These are phyloP conservation scores for Falciphora oryzae DNA, from an alignment of 2,329 filamentous ascomycete species.

Conservation along the genomic window DNA sequence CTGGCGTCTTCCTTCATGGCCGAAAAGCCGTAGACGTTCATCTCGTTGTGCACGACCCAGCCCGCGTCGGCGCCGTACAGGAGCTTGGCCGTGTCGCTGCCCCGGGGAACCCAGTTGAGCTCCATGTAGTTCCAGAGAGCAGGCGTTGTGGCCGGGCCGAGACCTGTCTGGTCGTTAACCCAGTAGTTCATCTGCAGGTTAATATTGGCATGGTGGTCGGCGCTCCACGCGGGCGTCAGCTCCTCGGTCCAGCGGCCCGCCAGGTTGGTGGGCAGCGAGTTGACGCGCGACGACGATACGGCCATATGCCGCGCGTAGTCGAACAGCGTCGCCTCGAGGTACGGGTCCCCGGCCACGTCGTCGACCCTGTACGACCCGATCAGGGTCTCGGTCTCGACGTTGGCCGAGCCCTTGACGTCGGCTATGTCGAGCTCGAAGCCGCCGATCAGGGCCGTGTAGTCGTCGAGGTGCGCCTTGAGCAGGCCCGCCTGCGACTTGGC, in stretches of 20 bases:
- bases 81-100: slow-evolving; percentile 44
- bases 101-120: slow-evolving; percentile 50
- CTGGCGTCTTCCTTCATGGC: slow-evolving; percentile 27
- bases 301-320: slow-evolving; percentile 48
- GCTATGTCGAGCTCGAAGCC: slow-evolving; percentile 39
- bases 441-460: slow-evolving; percentile 33
- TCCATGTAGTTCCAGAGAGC: slow-evolving; percentile 41
- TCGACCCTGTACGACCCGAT: slow-evolving; percentile 16
- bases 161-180: slow-evolving; percentile 46
- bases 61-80: slow-evolving; percentile 46
- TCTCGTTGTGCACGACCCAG: slow-evolving; percentile 52
- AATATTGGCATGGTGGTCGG: slow-evolving; percentile 53
- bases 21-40: slow-evolving; percentile 54
- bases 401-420: slow-evolving; percentile 34
- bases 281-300: slow-evolving; percentile 45
- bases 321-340: slow-evolving; percentile 46
- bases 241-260: slow-evolving; percentile 50
- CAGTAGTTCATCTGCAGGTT: slow-evolving; percentile 60
- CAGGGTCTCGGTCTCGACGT: slow-evolving; percentile 27
- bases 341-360: slow-evolving; percentile 37
- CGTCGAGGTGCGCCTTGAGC: slow-evolving; percentile 29
- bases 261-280: slow-evolving; percentile 49
- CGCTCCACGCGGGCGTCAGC: slow-evolving; percentile 34
- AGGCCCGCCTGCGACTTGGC: slow-evolving; percentile 27
- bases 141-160: slow-evolving; percentile 34